A percentile compares a stretch with the other conserved stretches of the same genome.
phyloP scores from a whole-genome alignment of 192 early-diverging fungal species.

The Borealophlyctis nickersoniae region DNA sequence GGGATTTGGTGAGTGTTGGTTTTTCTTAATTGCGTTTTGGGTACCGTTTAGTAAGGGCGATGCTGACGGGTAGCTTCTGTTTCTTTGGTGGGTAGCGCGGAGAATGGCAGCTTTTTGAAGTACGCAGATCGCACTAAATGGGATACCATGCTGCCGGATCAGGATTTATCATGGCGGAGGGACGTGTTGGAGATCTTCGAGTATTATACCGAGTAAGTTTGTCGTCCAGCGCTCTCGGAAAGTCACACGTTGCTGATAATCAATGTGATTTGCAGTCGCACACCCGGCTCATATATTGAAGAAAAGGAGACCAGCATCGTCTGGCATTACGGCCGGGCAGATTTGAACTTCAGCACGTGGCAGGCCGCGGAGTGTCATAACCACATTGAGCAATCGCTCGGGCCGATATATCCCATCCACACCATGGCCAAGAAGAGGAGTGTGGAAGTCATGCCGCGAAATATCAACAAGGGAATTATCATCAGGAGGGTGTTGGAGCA shows the following conservation, averaged over 20 bases:
- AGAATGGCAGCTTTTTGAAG: slow-evolving; percentile 72
- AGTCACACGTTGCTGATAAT: not conserved
- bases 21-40: not conserved
- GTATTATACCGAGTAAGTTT: slow-evolving; percentile 69
- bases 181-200: slow-evolving; percentile 75
- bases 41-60: slow-evolving; percentile 12
- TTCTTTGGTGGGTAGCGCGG: slow-evolving; percentile 48
- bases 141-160: slow-evolving; percentile 55
- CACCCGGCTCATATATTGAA: slow-evolving; percentile 75
- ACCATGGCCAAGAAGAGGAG: slow-evolving; percentile 62
- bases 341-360: slow-evolving; percentile 65
- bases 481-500: slow-evolving; percentile 57
- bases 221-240: not conserved
- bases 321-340: slow-evolving; percentile 68
- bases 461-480: slow-evolving; percentile 65
- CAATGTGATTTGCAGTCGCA: slow-evolving; percentile 49
- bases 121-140: slow-evolving; percentile 53
- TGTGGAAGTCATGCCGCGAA: slow-evolving; percentile 70
- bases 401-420: slow-evolving; percentile 67
- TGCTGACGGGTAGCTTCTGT: not conserved
- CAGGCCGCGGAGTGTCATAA: slow-evolving; percentile 83
- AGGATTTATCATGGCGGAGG: slow-evolving; percentile 65
- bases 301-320: slow-evolving; percentile 68
- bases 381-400: slow-evolving; percentile 71
- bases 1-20: slow-evolving; percentile 37